Evolutionary conservation across 495 filamentous ascomycete species (phyloP), one percentile per base, ranked within the genome.

Genomic region (Talaromyces proteolyticus): DNA sequence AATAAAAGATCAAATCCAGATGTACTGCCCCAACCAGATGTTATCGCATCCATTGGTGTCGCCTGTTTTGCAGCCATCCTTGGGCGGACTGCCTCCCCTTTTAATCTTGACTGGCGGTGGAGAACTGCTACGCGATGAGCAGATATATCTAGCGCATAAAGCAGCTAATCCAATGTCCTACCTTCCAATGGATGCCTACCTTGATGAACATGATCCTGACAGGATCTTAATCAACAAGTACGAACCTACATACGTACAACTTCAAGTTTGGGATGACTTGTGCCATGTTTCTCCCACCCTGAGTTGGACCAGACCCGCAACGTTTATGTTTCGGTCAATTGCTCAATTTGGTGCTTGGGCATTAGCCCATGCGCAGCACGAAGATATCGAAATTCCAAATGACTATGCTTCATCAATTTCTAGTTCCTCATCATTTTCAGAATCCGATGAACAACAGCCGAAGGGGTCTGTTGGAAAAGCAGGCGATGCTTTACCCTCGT

Each of bases 251-350:
- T 83, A 95, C 59, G 92, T 97, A 7, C 90, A 95, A 62, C 72
- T 97, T n/a, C 92, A 97, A 64, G 86, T 97, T 6, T 96, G 92
- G 89, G 92, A 96, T 24, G 82, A 95, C 59, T 69, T 95, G 16
- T 97, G 92, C 47, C 92, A 97, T 61, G 92, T 95, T 11, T 87
- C 85, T 2, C 88, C 90, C 4, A 94, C 90, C 1, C 71, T 97
- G 11, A 92, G 87, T 62, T 97, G 92, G 59, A 96, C 92, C 0
- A 74, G 82, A n/a, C 92, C 92, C 1, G 92, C 92, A 8, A 97
- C 96, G 58, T 88, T 86, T 60, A 95, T 96, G 89, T 96, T 87
- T 61, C 79, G 89, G 19, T 84, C 85, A 6, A 82, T 96, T 20
- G 87, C 92, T 1, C 91, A 96, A 50, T 96, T 97, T 61, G 88